A percentile compares a stretch with the other conserved stretches of the same genome.
Conservation (phyloP, 2,329 filamentous ascomycete species). For the Amesomyces nigricolor region DNA sequence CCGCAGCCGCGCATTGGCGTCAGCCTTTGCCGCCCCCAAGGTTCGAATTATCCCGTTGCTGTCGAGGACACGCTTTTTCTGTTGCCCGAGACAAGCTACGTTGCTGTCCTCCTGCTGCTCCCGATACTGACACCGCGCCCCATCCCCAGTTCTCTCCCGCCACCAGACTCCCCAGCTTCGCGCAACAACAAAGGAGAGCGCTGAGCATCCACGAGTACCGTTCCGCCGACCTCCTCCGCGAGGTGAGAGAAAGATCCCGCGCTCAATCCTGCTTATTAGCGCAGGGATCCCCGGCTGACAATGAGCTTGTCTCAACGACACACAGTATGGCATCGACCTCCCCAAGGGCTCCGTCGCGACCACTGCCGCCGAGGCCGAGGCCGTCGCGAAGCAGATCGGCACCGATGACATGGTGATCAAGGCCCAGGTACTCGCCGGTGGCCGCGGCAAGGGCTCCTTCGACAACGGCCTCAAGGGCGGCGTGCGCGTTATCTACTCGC, state of each 20-base stretch:
- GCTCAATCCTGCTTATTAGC: constrained; percentile 19
- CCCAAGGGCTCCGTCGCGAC: constrained; percentile 85
- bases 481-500: constrained; percentile 98
- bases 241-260: constrained; percentile 42
- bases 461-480: constrained; percentile 98
- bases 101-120: constrained; percentile 13
- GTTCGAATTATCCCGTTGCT: constrained; percentile 43
- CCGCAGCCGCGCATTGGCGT: constrained; percentile 73
- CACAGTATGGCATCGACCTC: constrained; percentile 87
- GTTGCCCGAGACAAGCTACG: neutral
- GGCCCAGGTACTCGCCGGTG: constrained; percentile 96
- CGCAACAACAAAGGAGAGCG: constrained; percentile 70
- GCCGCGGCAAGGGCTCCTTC: constrained; percentile 95
- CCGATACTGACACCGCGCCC: neutral
- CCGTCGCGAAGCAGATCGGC: constrained; percentile 83
- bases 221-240: constrained; percentile 81
- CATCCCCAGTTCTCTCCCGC: constrained; percentile 41
- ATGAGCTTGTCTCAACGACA: neutral
- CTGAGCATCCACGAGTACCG: constrained; percentile 98
- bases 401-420: constrained; percentile 99
- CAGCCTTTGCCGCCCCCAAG: constrained; percentile 71
- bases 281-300: constrained; percentile 15
- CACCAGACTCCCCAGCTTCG: constrained; percentile 57
- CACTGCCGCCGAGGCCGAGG: constrained; percentile 80
- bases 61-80: constrained; percentile 10